A percentile compares a stretch with the other conserved stretches of the same genome.
phyloP scores from a whole-genome alignment of 2,329 filamentous ascomycete species.

The Cyanodermella asteris region DNA sequence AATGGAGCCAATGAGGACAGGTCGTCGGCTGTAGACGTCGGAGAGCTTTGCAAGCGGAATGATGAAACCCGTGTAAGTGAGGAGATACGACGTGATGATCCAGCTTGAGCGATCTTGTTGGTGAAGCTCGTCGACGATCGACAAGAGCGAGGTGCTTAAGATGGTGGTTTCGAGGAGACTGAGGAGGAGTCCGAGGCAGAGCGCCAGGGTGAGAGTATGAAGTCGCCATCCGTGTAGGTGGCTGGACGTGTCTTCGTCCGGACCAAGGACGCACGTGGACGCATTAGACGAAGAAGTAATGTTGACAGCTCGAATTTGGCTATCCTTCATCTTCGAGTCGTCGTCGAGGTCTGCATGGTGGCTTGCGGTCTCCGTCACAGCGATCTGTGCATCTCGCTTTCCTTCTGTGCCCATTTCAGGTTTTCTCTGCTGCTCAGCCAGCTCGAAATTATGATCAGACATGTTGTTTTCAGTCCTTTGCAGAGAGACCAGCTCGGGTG shows the following conservation, averaged over 20 bases:
- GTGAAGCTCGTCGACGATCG: constrained; percentile 19
- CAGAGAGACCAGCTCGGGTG: too few species aligned
- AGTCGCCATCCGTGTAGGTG: constrained; percentile 6
- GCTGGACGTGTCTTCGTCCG: too few species aligned
- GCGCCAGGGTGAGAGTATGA: constrained; percentile 3
- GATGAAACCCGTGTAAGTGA: constrained; percentile 25
- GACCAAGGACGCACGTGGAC: too few species aligned
- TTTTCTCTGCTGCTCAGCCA: too few species aligned
- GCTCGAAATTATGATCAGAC: too few species aligned
- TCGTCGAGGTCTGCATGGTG: background rate
- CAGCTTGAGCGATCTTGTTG: constrained; percentile 19
- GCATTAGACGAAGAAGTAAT: too few species aligned
- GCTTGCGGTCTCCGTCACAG: too few species aligned
- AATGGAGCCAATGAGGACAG: constrained; percentile 16
- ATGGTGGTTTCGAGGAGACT: constrained; percentile 28
- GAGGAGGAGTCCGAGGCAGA: constrained; percentile 17
- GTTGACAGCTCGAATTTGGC: too few species aligned
- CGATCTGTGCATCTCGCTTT: too few species aligned
- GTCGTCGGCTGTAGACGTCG: constrained; percentile 22
- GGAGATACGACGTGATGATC: constrained; percentile 27
- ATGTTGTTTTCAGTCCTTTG: too few species aligned
- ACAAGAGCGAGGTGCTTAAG: constrained; percentile 28
- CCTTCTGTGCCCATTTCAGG: too few species aligned
- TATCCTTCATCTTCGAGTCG: background rate
- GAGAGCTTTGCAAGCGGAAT: constrained; percentile 23